phyloP scores from a whole-genome alignment of 2,329 filamentous ascomycete genomes.

The Neonectria coccinea region DNA sequence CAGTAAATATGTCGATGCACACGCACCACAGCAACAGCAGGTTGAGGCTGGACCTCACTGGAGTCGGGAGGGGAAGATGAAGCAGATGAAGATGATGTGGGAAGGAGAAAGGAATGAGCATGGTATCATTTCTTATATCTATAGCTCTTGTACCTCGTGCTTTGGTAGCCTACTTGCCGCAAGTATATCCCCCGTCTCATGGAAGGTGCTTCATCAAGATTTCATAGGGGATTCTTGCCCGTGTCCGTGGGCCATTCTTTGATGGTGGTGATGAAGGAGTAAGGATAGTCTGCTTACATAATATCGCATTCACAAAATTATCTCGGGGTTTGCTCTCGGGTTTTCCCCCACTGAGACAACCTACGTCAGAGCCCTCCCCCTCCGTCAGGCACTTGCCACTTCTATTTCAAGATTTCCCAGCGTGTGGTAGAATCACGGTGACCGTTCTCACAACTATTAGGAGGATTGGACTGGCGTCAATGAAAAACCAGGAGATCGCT shows the following conservation, averaged over 20 bases:
- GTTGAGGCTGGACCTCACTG: background rate
- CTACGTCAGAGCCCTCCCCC: conserved; percentile 15
- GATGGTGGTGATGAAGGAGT: background rate
- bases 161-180: too few relatives aligned
- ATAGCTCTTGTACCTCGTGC: too few relatives aligned
- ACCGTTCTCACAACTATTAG: background rate
- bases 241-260: background rate
- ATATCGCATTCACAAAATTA: conserved; percentile 47
- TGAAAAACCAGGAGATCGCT: background rate
- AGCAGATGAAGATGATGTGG: background rate
- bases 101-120: background rate
- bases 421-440: conserved; percentile 1
- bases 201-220: too few relatives aligned
- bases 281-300: conserved; percentile 41
- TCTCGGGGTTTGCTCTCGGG: conserved; percentile 16
- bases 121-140: background rate
- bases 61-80: background rate
- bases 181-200: too few relatives aligned
- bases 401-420: background rate
- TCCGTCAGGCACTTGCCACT: background rate
- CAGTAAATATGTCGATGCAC: too few relatives aligned
- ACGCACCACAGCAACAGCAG: too few relatives aligned
- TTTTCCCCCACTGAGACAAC: conserved; percentile 18
- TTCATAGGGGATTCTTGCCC: too few relatives aligned
- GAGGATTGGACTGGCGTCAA: background rate